Percentiles rank a stretch among this genome's conserved stretches.
Conservation (phyloP, 2,329 filamentous ascomycete genomes). For the Beauveria caledonica region DNA sequence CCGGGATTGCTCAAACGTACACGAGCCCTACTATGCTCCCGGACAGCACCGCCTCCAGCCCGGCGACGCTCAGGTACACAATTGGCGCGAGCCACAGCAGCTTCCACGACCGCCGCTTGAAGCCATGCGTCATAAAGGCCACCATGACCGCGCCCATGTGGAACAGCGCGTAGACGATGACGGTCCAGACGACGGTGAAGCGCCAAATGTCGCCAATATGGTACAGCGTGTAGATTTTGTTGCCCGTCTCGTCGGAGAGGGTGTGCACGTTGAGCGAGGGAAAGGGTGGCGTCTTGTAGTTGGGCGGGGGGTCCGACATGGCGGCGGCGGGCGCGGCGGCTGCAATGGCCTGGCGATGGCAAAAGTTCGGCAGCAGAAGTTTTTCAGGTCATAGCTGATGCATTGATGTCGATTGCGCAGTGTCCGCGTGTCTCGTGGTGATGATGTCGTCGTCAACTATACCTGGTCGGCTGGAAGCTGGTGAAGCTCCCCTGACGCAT, state of each 20-base stretch:
- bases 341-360: neutral
- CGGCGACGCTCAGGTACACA: slow-evolving; percentile 62
- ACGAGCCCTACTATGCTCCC: slow-evolving; percentile 75
- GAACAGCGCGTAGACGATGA: slow-evolving; percentile 68
- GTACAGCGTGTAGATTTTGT: slow-evolving; percentile 55
- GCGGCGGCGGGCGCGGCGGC: neutral
- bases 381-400: neutral
- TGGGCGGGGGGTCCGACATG: slow-evolving; percentile 30
- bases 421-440: neutral
- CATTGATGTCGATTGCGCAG: neutral
- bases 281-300: slow-evolving; percentile 63
- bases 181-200: slow-evolving; percentile 80
- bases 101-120: slow-evolving; percentile 47
- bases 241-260: slow-evolving; percentile 34
- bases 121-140: slow-evolving; percentile 63
- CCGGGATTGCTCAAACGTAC: slow-evolving; percentile 39
- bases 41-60: slow-evolving; percentile 67
- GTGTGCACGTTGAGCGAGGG: slow-evolving; percentile 73
- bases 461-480: neutral
- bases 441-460: neutral
- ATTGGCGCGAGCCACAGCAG: slow-evolving; percentile 65
- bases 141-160: slow-evolving; percentile 65
- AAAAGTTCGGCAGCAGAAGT: neutral
- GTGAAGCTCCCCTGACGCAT: neutral
- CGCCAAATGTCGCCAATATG: slow-evolving; percentile 72